Base-by-base conservation (phyloP, 768 basidiomycete species). In the Mycena kentingensis region DNA sequence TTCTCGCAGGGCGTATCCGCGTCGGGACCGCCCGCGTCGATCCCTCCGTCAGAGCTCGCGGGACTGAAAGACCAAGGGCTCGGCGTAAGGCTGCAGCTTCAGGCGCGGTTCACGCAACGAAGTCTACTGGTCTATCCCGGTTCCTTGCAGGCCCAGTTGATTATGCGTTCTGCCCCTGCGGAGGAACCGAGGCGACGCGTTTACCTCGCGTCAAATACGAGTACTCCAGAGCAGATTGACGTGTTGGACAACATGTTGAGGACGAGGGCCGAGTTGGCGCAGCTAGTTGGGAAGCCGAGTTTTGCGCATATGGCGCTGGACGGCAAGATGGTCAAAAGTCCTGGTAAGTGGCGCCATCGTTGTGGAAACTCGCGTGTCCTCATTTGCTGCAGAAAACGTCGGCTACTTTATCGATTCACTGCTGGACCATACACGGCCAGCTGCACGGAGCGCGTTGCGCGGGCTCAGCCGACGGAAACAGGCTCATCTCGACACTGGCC, bases 291-390 rank as follows among this genome's bases (percentile, higher is more conserved):
- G 10, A 83, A 84, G 61, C 77, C 85, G 32, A 96, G 88, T 59
- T 98, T 83, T 73, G 93, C 87, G 0, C 84, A 91, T 54, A 89
- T 97, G 80, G 82, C 85, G 0, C 76, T 98, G 18, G 81, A 81
- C 26, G 95, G 98, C 70, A 99, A 97, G 73, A 99, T 99, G 97
- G 96, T 95, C 1, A 93, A 90, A 69, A 88, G 84, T 27, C 95
- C 96, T 46, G 90, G 90, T 91, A 53, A 55, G 79, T 64, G n/a
- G n/a, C n/a, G n/a, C n/a, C n/a, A n/a, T n/a, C n/a, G n/a, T n/a
- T n/a, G n/a, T n/a, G n/a, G n/a, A n/a, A n/a, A n/a, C n/a, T n/a
- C n/a, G n/a, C n/a, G n/a, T n/a, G n/a, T n/a, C n/a, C n/a, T n/a
- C n/a, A n/a, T n/a, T n/a, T n/a, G n/a, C n/a, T n/a, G n/a, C 51